Conservation (phyloP, 495 filamentous ascomycete genomes). For the Penicillium argentinense region DNA sequence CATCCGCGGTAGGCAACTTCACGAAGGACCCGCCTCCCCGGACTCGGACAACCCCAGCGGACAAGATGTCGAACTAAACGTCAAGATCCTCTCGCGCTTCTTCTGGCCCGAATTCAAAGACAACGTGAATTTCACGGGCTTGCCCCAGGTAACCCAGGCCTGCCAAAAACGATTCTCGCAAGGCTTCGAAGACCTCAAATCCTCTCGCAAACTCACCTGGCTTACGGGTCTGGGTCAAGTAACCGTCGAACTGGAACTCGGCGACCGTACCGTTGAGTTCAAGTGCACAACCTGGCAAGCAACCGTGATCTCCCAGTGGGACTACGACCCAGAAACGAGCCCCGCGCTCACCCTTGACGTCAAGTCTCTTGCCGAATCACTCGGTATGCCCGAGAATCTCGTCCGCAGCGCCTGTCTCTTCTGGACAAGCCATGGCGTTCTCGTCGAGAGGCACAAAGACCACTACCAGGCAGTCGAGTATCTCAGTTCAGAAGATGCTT, state of each 20-base stretch:
- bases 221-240: conserved; percentile 78
- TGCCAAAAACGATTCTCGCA: conserved; percentile 69
- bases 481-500: conserved; percentile 48
- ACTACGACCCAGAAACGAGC: too few relatives aligned
- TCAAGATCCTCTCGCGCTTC: conserved; percentile 82
- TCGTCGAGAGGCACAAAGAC: conserved; percentile 56
- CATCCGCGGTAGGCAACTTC: conserved; percentile 55
- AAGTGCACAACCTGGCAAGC: conserved; percentile 88
- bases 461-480: conserved; percentile 65
- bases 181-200: conserved; percentile 78
- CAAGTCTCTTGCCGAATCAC: too few relatives aligned
- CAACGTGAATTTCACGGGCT: conserved; percentile 72
- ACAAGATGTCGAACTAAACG: conserved; percentile 1
- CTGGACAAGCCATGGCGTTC: conserved; percentile 80
- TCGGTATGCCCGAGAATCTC: conserved; percentile 76
- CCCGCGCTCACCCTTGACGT: too few relatives aligned
- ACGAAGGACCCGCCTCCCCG: conserved; percentile 12
- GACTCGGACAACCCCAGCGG: conserved; percentile 3
- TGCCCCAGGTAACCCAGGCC: conserved; percentile 62
- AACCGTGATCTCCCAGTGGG: conserved; percentile 82
- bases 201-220: conserved; percentile 84
- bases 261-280: conserved; percentile 73
- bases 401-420: conserved; percentile 77
- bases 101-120: conserved; percentile 90
- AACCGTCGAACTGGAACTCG: conserved; percentile 76